Evolutionary conservation across 1,139 yeast genomes (phyloP), one percentile per base, ranked within the genome.

Genomic region (Nakaseomyces delphensis): DNA sequence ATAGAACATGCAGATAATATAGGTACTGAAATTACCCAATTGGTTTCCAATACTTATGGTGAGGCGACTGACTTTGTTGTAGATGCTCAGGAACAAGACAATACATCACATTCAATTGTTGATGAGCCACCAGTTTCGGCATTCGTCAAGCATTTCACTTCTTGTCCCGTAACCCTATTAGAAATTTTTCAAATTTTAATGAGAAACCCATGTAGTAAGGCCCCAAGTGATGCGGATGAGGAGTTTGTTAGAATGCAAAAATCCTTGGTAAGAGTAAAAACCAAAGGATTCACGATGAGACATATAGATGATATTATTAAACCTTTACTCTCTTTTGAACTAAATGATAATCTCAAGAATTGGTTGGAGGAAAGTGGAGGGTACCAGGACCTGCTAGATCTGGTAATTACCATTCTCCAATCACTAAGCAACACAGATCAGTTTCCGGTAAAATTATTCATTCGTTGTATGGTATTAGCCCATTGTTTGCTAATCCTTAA

Each of bases 271-370:
- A 48, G 56, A 38, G 54, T 57, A 1, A 48, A 53, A 36, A 49
- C 49, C 20, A 52, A 56, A 2, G 50, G 61, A 0, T 59, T 59
- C 44, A 48, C 60, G 1, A 49, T 54, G 39, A 55, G 47, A 36
- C 60, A 59, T 45, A 36, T 59, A 25, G 52, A 53, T 30, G 46
- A 48, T 29, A 39, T 58, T 13, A 43, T 57, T 8, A 50, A 43
- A 24, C 50, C 56, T 3, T 41, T 59, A n/a, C 35, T 55, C 3
- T 27, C 36, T 2, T 48, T 43, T 18, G 38, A 42, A 21, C 19
- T 36, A 9, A 36, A 53, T 32, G 38, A 43, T 4, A 35, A 39
- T 5, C 38, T 58, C 23, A 24, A 43, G 10, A 24, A 40, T 13
- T 59, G 63, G 63, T 32, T 58, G 14, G 43, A 43, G 23, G 18